These are phyloP conservation scores for Trichoderma afroharzianum DNA, from an alignment of 2,329 filamentous ascomycete genomes.

Conservation along the genomic window DNA sequence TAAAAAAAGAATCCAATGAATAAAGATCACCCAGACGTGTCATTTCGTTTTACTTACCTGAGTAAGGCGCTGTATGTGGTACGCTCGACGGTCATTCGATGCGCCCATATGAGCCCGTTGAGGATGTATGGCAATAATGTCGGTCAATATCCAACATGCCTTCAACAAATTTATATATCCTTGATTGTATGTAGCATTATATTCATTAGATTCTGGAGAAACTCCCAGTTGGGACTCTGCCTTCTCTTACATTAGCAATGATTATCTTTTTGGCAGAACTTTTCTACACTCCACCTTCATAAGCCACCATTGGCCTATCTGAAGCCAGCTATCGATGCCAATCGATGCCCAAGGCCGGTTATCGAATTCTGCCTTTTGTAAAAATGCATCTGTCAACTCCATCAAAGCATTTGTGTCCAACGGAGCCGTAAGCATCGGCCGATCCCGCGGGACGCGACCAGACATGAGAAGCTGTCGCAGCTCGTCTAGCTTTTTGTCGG, in stretches of 20 bases:
- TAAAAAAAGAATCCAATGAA: not conserved
- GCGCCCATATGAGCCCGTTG: not conserved
- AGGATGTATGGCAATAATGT: not conserved
- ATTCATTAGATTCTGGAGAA: not conserved
- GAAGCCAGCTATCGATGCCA: not conserved
- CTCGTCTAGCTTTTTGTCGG: not conserved
- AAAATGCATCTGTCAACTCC: not conserved
- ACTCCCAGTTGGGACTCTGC: not conserved
- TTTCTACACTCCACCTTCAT: not conserved
- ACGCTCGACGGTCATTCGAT: not conserved
- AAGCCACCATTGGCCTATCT: not conserved
- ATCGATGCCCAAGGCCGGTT: not conserved
- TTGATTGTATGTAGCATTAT: not conserved
- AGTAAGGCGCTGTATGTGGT: not conserved
- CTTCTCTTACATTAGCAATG: not conserved
- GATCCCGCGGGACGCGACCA: not conserved
- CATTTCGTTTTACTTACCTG: not conserved
- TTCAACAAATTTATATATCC: not conserved
- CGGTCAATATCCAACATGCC: not conserved
- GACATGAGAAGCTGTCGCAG: not conserved
- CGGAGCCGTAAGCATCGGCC: not conserved
- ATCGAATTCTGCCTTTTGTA: not conserved
- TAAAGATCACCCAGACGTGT: not conserved
- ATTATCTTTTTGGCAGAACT: fast-evolving
- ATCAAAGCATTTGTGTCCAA: not conserved